Conservation (phyloP, 164 flowering plant species). For the Tetrastigma voinierianum region DNA sequence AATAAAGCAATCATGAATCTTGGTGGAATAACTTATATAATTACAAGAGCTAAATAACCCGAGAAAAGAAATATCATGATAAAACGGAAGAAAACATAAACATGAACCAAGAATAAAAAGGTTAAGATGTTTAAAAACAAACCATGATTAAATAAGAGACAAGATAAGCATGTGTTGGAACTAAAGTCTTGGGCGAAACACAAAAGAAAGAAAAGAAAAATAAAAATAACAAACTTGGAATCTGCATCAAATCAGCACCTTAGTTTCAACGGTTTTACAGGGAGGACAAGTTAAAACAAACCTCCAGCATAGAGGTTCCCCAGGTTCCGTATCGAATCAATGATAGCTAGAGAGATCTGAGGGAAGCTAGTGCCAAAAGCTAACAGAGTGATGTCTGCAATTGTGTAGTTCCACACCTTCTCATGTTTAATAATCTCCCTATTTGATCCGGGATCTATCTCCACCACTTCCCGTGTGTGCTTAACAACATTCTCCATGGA, state of each 20-base stretch:
- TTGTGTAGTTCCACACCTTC: slow-evolving; percentile 90
- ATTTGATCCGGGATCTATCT: slow-evolving; percentile 63
- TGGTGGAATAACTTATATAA: neutral
- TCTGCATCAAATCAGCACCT: neutral
- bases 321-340: slow-evolving; percentile 83
- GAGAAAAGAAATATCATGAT: no score
- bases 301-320: slow-evolving; percentile 89
- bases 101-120: neutral
- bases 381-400: slow-evolving; percentile 82
- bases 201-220: neutral
- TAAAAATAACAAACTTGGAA: no score
- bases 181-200: neutral
- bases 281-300: slow-evolving; percentile 17
- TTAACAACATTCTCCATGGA: slow-evolving; percentile 95
- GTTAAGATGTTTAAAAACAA: neutral
- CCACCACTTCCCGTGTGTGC: slow-evolving; percentile 68
- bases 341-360: slow-evolving; percentile 89
- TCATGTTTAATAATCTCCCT: slow-evolving; percentile 42
- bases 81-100: no score
- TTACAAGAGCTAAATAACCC: neutral
- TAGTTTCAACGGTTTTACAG: neutral
- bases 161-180: neutral
- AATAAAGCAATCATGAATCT: no score
- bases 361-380: slow-evolving; percentile 99
- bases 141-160: neutral